These are phyloP conservation scores for Colletotrichum graminicola DNA, from an alignment of 2,329 filamentous ascomycete genomes.

Conservation along the genomic window DNA sequence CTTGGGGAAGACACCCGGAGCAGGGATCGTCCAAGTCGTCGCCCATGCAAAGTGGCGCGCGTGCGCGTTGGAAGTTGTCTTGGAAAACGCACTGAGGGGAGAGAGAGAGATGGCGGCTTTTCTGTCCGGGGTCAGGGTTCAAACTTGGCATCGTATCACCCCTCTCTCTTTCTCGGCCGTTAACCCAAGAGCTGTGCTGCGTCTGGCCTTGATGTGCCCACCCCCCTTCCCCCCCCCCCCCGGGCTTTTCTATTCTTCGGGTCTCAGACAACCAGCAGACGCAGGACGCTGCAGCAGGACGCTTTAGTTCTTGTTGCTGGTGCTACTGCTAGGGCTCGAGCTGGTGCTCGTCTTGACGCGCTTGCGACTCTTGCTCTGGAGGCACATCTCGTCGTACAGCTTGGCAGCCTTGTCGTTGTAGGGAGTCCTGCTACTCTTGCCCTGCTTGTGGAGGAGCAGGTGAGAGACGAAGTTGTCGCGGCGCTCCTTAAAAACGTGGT, in stretches of 20 bases:
- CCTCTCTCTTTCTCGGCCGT: slow-evolving; percentile 40
- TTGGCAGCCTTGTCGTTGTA: slow-evolving; percentile 43
- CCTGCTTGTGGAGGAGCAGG: slow-evolving; percentile 44
- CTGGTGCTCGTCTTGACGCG: slow-evolving; percentile 39
- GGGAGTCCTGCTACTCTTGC: slow-evolving; percentile 43
- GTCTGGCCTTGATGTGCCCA: background rate
- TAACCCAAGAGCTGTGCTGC: background rate
- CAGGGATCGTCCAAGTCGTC: slow-evolving; percentile 16
- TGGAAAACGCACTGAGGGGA: background rate
- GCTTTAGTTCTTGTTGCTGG: slow-evolving; percentile 36
- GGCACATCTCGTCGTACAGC: slow-evolving; percentile 43
- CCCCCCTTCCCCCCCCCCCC: background rate
- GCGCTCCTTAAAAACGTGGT: slow-evolving; percentile 43
- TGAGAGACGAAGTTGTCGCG: slow-evolving; percentile 45
- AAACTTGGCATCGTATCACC: slow-evolving; percentile 23
- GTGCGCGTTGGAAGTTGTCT: background rate
- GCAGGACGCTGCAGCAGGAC: background rate
- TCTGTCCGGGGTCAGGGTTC: background rate
- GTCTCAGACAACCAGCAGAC: background rate
- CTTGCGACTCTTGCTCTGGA: slow-evolving; percentile 44
- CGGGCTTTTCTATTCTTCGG: background rate
- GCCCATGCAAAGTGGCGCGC: slow-evolving; percentile 11
- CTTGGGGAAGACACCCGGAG: background rate
- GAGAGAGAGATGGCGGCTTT: background rate
- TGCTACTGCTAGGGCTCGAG: slow-evolving; percentile 34